phyloP scores from a whole-genome alignment of 441 rosid genomes.

The Croton setiger region DNA sequence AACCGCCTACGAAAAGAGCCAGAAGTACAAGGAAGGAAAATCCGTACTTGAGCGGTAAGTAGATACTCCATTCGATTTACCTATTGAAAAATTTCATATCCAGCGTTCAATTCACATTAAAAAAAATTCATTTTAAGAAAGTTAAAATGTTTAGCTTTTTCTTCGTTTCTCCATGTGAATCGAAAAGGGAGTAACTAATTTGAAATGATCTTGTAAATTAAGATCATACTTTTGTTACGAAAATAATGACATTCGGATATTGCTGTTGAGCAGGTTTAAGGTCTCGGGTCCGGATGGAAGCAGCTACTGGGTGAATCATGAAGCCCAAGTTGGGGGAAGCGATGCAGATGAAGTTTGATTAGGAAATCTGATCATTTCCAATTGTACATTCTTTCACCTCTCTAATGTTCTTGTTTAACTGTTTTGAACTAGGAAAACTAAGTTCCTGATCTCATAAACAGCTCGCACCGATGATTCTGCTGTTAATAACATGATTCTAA shows the following conservation, averaged over 20 bases:
- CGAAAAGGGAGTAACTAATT: too few species aligned
- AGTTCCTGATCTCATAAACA: conserved; percentile 16
- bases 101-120: too few species aligned
- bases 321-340: conserved; percentile 68
- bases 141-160: too few species aligned
- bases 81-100: too few species aligned
- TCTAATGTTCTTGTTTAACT: conserved; percentile 27
- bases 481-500: conserved; percentile 30
- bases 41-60: conserved; percentile 92
- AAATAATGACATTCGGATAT: conserved; percentile 10
- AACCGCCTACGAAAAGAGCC: conserved; percentile 72
- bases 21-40: conserved; percentile 99
- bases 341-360: conserved; percentile 86
- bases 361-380: conserved; percentile 14
- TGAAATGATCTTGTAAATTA: conserved; percentile 10
- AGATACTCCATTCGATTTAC: too few species aligned
- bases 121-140: too few species aligned
- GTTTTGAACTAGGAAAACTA: conserved; percentile 26
- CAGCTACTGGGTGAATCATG: conserved; percentile 67
- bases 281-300: conserved; percentile 88
- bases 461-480: conserved; percentile 11
- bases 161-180: too few species aligned
- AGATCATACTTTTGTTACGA: background rate
- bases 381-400: conserved; percentile 57
- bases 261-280: conserved; percentile 67